Percentiles rank a stretch among this genome's conserved stretches.
Conservation (phyloP, 2,329 filamentous ascomycete genomes). For the Allantophomopsis lycopodina region DNA sequence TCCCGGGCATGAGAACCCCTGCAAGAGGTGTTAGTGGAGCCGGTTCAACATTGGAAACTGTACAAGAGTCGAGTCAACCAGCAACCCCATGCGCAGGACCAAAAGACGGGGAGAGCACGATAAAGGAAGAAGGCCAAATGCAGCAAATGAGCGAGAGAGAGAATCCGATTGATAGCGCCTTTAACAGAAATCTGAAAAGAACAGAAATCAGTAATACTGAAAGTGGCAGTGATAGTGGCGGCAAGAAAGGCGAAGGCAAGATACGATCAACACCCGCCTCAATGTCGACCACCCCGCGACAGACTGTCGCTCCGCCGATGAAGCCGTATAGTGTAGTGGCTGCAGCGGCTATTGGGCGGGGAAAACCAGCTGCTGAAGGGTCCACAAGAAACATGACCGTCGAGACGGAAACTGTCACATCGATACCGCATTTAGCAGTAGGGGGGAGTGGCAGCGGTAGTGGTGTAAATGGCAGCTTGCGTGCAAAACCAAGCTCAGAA, state of each 20-base stretch:
- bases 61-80: conserved; percentile 76
- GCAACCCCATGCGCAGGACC: conserved; percentile 46
- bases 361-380: conserved; percentile 55
- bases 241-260: conserved; percentile 33
- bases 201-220: conserved; percentile 29
- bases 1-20: conserved; percentile 42
- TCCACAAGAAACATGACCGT: conserved; percentile 87
- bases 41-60: conserved; percentile 65
- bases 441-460: conserved; percentile 49
- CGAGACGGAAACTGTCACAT: conserved; percentile 90
- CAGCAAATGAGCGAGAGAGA: conserved; percentile 24
- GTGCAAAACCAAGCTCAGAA: conserved; percentile 82
- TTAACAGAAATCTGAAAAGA: conserved; percentile 23
- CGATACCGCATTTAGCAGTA: conserved; percentile 72
- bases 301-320: conserved; percentile 23
- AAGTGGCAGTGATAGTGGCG: conserved; percentile 53
- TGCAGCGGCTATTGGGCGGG: conserved; percentile 47
- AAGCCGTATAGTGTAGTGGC: conserved; percentile 40
- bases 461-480: conserved; percentile 57
- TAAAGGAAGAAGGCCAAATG: conserved; percentile 28
- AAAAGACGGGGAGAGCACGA: conserved; percentile 28
- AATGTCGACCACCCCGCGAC: conserved; percentile 20
- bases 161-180: conserved; percentile 14
- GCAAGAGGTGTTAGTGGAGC: conserved; percentile 44
- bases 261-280: conserved; percentile 10